phyloP scores from a whole-genome alignment of 805 yeast genomes.

The Suhomyces vadensis region DNA sequence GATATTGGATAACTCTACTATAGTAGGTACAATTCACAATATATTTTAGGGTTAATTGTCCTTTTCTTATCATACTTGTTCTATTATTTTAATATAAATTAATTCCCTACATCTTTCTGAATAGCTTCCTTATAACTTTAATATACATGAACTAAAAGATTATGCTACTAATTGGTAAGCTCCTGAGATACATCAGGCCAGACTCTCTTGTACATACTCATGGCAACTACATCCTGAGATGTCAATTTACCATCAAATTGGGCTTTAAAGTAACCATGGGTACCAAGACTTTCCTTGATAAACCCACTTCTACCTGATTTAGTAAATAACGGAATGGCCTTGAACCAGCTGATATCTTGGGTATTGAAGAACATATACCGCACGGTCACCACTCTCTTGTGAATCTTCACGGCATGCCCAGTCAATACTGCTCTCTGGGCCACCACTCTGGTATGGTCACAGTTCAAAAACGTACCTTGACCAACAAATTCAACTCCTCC shows the following conservation, averaged over 20 bases:
- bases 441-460: constrained; percentile 79
- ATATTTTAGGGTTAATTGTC: too few species aligned
- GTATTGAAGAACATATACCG: constrained; percentile 96
- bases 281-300: constrained; percentile 93
- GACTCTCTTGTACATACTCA: constrained; percentile 90
- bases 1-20: too few species aligned
- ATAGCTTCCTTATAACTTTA: too few species aligned
- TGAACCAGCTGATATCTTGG: constrained; percentile 86
- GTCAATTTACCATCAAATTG: constrained; percentile 87
- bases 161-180: constrained; percentile 3
- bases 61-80: background rate
- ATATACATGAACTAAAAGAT: background rate
- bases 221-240: constrained; percentile 90
- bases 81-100: background rate
- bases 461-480: constrained; percentile 84
- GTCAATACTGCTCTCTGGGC: constrained; percentile 89
- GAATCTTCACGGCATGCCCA: constrained; percentile 94
- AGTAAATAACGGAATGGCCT: constrained; percentile 89
- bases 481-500: constrained; percentile 72
- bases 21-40: too few species aligned
- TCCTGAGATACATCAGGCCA: constrained; percentile 68
- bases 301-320: constrained; percentile 91
- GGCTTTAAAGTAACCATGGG: constrained; percentile 97
- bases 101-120: background rate
- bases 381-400: constrained; percentile 85